Conservation (phyloP, 1,284 basidiomycete genomes). For the Cryptococcus jaspeensis region DNA sequence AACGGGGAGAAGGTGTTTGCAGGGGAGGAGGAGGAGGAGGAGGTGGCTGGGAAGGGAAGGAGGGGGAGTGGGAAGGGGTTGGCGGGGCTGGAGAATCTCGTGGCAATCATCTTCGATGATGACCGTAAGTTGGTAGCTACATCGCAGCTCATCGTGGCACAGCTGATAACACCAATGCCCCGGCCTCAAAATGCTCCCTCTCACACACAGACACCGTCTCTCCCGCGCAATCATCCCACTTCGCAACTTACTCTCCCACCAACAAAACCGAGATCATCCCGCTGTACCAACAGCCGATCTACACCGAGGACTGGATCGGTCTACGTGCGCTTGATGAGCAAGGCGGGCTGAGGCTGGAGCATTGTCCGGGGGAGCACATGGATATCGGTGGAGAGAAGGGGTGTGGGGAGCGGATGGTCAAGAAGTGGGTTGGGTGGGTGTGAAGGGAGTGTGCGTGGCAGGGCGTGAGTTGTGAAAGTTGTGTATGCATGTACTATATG, state of each 20-base stretch:
- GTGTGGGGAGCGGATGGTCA: conserved; percentile 49
- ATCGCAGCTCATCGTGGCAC: too few species aligned
- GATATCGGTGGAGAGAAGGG: conserved; percentile 64
- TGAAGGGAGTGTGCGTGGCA: background rate
- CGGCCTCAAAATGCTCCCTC: conserved; percentile 47
- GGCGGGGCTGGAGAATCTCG: conserved; percentile 43
- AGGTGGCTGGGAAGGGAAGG: conserved; percentile 8
- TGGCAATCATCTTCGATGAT: conserved; percentile 51
- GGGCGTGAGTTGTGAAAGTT: background rate
- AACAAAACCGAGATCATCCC: conserved; percentile 61
- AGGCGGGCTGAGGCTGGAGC: conserved; percentile 63
- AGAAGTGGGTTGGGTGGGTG: conserved; percentile 46
- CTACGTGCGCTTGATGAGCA: conserved; percentile 69
- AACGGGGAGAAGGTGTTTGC: conserved; percentile 59
- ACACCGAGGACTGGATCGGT: conserved; percentile 85
- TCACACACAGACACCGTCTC: conserved; percentile 55
- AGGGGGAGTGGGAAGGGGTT: conserved; percentile 36
- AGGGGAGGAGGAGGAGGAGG: conserved; percentile 52
- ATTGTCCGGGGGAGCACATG: conserved; percentile 84
- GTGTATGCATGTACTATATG: too few species aligned
- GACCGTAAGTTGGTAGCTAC: conserved; percentile 32
- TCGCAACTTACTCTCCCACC: conserved; percentile 37
- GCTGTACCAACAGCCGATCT: conserved; percentile 73
- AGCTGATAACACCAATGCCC: background rate
- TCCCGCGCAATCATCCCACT: conserved; percentile 48